Evolutionary conservation across 805 yeast genomes (phyloP), one percentile per base, ranked within the genome.

Genomic region (Pichia exigua): DNA sequence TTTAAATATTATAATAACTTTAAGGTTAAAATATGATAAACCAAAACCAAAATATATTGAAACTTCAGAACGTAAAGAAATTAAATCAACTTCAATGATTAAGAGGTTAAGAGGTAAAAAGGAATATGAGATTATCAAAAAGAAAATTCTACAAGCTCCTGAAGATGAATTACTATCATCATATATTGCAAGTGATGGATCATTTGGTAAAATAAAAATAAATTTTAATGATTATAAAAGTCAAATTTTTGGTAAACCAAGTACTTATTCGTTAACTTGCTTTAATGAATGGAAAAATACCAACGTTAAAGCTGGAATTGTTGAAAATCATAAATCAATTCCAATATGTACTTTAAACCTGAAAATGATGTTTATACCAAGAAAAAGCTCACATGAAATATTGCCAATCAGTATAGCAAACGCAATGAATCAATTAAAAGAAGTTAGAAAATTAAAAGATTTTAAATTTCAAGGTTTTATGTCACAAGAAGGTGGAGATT

Each of bases 401-500:
- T 73, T 87, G 51, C 96, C 95, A 8, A 77, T 82, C 24, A 83
- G 89, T 50, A 80, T 87, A 58, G 74, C 74, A 49, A 68, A 78
- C 47, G 82, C 81, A n/a, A 57, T 66, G 13, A 70, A 67, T 13
- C 72, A 77, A 56, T 64, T 76, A 11, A 53, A 65, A 7, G 71
- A 76, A 57, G 64, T 69, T 22, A 60, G 61, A 18, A 61, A 70
- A 32, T 45, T 52, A 4, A 15, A 48, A 56, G 46, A 57, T 7
- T 59, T 72, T 20, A 50, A 47, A 2, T 70, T 71, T 60, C 84
- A 85, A 62, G 97, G 97, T 0, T 83, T 72, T 61, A 70, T 92
- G 69, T 80, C 81, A 59, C 98, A 91, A 68, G 88, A 85, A 61
- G 98, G 98, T 20, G 97, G 97, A 11, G 98, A 91, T 69, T 78